Conservation (phyloP, 139 green algal genomes). For the Mesotaenium endlicherianum region DNA sequence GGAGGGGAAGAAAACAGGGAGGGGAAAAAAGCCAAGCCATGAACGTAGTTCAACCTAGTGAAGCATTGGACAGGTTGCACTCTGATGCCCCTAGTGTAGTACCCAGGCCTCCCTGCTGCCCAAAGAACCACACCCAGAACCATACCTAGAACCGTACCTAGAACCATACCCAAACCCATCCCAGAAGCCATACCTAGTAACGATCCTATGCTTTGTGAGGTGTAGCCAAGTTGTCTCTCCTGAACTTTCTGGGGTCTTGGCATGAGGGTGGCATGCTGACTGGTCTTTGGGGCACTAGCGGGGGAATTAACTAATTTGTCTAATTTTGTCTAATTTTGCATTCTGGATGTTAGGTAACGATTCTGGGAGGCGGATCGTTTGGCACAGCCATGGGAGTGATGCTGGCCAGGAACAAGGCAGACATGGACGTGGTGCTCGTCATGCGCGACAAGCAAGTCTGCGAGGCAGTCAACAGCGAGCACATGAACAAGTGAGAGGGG, state of each 20-base stretch:
- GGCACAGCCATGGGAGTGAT: slow-evolving; percentile 88
- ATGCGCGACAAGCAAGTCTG: slow-evolving; percentile 77
- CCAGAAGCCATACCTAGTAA: neutral
- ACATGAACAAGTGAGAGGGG: slow-evolving; percentile 85
- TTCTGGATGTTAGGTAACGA: slow-evolving; percentile 67
- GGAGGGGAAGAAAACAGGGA: no score
- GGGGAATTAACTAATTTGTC: slow-evolving; percentile 1
- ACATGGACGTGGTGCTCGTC: slow-evolving; percentile 81
- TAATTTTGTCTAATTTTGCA: neutral
- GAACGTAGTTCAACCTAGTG: no score
- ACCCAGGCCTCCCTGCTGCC: no score
- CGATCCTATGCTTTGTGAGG: neutral
- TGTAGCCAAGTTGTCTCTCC: neutral
- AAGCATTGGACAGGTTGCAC: no score
- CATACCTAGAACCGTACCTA: no score
- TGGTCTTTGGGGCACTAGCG: neutral
- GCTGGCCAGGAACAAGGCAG: slow-evolving; percentile 78
- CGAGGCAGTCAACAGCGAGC: slow-evolving; percentile 81
- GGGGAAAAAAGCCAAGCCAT: no score
- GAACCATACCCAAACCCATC: neutral
- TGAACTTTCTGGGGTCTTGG: neutral
- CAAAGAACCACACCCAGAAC: no score
- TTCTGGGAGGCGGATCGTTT: slow-evolving; percentile 96
- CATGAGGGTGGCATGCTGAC: neutral
- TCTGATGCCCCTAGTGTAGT: no score